These are phyloP conservation scores for Pichia sp. DNA, from an alignment of 1,139 yeast genomes.

Conservation along the genomic window DNA sequence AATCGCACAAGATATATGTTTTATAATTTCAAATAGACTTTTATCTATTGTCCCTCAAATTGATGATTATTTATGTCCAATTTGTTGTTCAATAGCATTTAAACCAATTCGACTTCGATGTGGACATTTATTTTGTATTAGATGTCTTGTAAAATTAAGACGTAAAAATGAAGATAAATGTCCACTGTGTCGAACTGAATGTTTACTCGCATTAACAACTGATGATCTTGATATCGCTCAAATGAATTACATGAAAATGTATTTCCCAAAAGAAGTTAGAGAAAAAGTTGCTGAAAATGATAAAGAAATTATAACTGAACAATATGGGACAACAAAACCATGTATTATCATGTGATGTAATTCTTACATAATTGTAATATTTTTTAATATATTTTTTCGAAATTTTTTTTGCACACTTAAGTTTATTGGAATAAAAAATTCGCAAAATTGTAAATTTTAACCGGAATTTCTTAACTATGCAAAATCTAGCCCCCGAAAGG, in stretches of 20 bases:
- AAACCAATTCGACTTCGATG: conserved; percentile 63
- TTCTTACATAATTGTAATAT: too few species aligned
- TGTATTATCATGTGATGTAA: conserved; percentile 24
- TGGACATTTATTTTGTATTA: conserved; percentile 62
- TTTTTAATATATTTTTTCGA: too few species aligned
- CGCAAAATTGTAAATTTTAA: too few species aligned
- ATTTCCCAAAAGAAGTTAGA: conserved; percentile 64
- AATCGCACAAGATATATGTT: conserved; percentile 50
- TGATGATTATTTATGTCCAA: conserved; percentile 70
- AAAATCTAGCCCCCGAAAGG: too few species aligned
- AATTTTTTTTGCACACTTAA: too few species aligned
- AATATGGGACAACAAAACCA: conserved; percentile 25
- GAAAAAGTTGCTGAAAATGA: conserved; percentile 55
- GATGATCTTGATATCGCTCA: conserved; percentile 51
- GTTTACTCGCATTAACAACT: conserved; percentile 54
- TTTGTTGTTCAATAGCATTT: conserved; percentile 62
- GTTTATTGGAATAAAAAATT: too few species aligned
- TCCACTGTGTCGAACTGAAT: conserved; percentile 60
- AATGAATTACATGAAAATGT: conserved; percentile 47
- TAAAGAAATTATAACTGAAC: conserved; percentile 44
- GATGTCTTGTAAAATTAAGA: conserved; percentile 64
- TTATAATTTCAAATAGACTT: conserved; percentile 48
- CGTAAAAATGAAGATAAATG: conserved; percentile 52
- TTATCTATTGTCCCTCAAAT: conserved; percentile 60
- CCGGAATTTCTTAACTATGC: too few species aligned